Conservation (phyloP, 1,284 basidiomycete genomes). For the Ganoderma boninense region DNA sequence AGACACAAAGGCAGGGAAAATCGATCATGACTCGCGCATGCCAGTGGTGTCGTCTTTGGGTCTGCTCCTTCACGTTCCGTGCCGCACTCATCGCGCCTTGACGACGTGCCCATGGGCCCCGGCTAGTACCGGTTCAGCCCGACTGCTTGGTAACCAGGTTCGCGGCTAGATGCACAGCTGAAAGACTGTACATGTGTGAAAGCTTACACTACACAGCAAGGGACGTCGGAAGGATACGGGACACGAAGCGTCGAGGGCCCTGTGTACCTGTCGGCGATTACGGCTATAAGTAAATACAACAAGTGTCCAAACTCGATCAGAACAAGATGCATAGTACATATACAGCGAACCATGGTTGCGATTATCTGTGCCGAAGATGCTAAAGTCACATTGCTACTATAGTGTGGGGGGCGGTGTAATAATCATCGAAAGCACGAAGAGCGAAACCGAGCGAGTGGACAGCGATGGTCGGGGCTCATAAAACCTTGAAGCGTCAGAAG, state of each 20-base stretch:
- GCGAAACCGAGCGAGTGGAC: not conserved
- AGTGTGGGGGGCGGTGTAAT: not conserved
- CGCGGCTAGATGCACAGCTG: not conserved
- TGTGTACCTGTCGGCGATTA: constrained; percentile 1
- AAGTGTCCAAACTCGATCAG: not conserved
- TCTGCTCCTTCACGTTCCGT: too few species aligned
- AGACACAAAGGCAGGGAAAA: too few species aligned
- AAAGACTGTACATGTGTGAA: not conserved
- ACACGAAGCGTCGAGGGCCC: not conserved
- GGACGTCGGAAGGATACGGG: not conserved
- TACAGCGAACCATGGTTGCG: not conserved
- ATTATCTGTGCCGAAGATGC: not conserved
- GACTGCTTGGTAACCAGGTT: not conserved
- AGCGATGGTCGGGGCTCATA: not conserved
- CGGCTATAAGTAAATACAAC: constrained; percentile 2
- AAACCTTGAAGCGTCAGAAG: not conserved
- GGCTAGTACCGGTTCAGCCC: not conserved
- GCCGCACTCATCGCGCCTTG: not conserved
- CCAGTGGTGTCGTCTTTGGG: too few species aligned
- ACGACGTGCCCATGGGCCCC: not conserved
- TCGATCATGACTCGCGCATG: not conserved
- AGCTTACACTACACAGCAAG: not conserved
- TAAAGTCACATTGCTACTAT: not conserved
- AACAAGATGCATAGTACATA: not conserved
- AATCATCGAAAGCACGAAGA: not conserved